Evolutionary conservation across 2,329 filamentous ascomycete genomes (phyloP).

Genomic region (Xylariales sp.): DNA sequence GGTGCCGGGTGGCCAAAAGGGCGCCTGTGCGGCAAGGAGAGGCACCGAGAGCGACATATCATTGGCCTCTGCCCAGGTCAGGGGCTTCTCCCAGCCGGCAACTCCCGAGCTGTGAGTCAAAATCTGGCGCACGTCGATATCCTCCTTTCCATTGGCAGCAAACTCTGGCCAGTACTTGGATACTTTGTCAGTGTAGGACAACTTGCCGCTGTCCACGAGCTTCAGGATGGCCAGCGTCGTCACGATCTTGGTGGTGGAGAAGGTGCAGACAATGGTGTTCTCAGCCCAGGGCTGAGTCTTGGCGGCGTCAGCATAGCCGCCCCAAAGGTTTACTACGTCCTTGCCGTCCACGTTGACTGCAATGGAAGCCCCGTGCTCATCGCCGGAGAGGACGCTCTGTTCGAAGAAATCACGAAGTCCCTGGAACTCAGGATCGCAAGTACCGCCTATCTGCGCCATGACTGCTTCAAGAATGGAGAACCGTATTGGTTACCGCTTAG

Average conservation of each 20-base stretch:
- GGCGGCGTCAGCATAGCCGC: conserved; percentile 26
- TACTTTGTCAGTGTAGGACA: conserved; percentile 27
- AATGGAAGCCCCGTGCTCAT: conserved; percentile 37
- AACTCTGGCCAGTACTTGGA: conserved; percentile 40
- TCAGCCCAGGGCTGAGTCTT: conserved; percentile 26
- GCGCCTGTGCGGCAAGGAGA: conserved; percentile 30
- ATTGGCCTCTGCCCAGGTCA: conserved; percentile 26
- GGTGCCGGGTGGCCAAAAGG: conserved; percentile 38
- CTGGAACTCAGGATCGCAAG: conserved; percentile 29
- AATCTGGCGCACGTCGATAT: conserved; percentile 31
- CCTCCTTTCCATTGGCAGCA: conserved; percentile 31
- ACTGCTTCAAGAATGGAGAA: too few relatives aligned
- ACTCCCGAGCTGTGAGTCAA: conserved; percentile 32
- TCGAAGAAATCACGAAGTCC: conserved; percentile 28
- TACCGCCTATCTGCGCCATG: conserved; percentile 26
- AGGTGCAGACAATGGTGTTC: conserved; percentile 31
- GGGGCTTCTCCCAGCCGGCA: conserved; percentile 25
- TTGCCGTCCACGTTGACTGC: conserved; percentile 31
- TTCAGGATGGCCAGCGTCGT: conserved; percentile 29
- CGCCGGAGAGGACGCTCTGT: conserved; percentile 25
- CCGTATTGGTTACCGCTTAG: too few relatives aligned
- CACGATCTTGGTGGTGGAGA: conserved; percentile 33
- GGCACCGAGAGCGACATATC: conserved; percentile 23
- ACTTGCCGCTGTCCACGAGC: conserved; percentile 31
- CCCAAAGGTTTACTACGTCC: conserved; percentile 36